Conservation (phyloP, 164 flowering plant species). For the Sextonia rubra region DNA sequence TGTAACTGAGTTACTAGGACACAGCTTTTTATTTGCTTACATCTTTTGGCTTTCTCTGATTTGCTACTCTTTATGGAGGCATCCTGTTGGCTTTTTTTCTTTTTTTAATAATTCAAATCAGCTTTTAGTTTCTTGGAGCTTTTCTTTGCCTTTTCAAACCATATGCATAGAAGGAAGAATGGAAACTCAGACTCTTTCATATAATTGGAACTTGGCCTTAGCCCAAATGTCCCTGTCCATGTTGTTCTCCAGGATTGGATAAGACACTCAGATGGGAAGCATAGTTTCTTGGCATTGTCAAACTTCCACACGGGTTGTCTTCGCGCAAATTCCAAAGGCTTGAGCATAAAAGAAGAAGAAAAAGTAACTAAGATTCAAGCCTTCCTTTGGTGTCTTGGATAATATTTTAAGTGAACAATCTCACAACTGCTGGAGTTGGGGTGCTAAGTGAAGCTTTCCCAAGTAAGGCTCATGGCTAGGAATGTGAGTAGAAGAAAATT, state of each 20-base stretch:
- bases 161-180: background rate
- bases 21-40: too few relatives aligned
- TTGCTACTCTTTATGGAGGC: background rate
- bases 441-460: background rate
- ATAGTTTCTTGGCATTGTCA: slow-evolving; percentile 86
- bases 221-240: slow-evolving; percentile 88
- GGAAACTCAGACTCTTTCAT: background rate
- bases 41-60: background rate
- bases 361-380: too few relatives aligned
- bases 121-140: background rate
- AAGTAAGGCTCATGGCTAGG: background rate
- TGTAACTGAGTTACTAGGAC: background rate
- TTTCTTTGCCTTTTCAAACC: background rate
- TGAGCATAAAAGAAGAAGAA: slow-evolving; percentile 10
- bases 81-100: too few relatives aligned
- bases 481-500: background rate
- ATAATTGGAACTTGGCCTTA: slow-evolving; percentile 82
- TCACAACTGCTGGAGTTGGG: background rate
- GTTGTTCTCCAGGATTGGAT: slow-evolving; percentile 97
- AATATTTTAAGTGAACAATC: slow-evolving; percentile 3
- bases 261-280: slow-evolving; percentile 86
- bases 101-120: background rate
- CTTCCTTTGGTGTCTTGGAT: background rate
- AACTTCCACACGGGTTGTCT: slow-evolving; percentile 80
- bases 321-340: slow-evolving; percentile 72